Evolutionary conservation across 2,329 filamentous ascomycete species (phyloP).

Genomic region (Aspergillus carbonarius): DNA sequence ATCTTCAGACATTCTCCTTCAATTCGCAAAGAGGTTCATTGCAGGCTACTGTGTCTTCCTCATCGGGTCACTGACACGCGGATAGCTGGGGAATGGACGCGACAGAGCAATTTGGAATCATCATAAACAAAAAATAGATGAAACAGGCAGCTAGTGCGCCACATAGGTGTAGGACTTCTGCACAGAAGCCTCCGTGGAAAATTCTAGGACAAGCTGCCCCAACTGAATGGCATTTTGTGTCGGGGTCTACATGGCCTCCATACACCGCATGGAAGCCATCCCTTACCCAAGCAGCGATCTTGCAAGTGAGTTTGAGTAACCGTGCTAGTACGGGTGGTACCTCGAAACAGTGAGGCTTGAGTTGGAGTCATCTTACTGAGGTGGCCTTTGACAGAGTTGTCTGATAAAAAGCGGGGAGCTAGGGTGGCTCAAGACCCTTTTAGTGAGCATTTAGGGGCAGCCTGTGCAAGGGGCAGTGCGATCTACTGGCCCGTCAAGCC

Average conservation of each 20-base stretch:
- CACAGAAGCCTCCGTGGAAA: constrained; percentile 38
- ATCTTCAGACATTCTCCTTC: neutral
- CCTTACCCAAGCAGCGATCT: constrained; percentile 16
- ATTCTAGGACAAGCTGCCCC: constrained; percentile 7
- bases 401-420: constrained; percentile 12
- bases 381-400: neutral
- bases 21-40: neutral
- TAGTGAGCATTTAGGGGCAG: neutral
- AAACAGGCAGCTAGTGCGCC: neutral
- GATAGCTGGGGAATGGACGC: neutral
- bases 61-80: neutral
- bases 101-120: neutral
- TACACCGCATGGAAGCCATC: constrained; percentile 3
- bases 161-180: constrained; percentile 10
- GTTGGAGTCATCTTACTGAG: constrained; percentile 7
- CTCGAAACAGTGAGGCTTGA: constrained; percentile 14
- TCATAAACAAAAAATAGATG: neutral
- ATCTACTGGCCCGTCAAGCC: neutral
- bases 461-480: constrained; percentile 7
- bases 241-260: constrained; percentile 9
- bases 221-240: neutral
- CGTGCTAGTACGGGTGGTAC: constrained; percentile 1
- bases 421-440: constrained; percentile 3
- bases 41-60: neutral
- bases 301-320: constrained; percentile 11